Evolutionary conservation across 164 flowering plant species (phyloP), one percentile per base, ranked within the genome.

Genomic region (Protea cynaroides): DNA sequence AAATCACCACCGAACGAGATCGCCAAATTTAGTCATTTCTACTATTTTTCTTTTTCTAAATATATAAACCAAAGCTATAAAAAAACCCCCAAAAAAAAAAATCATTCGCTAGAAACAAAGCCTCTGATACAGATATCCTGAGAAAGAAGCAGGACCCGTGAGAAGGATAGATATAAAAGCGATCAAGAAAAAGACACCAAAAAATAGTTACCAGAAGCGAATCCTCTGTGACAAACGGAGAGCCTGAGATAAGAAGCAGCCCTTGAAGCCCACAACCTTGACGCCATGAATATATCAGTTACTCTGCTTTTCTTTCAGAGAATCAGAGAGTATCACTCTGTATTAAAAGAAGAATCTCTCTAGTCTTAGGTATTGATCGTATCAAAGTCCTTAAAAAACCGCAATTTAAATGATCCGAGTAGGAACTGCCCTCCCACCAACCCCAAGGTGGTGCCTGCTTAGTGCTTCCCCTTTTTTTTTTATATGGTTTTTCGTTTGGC

Each of bases 171-270:
- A 29, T 29, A 29, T 29, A 29, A 29, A 29, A 29, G 34, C 1
- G 8, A 38, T 40, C 7, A 25, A 51, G 5, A 18, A 40, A 15
- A 58, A 50, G 0, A 64, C 11, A 15, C 50, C 8, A 7, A 37
- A 19, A 46, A 25, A 15, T 25, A 43, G 24, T 50, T 80, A 90
- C 94, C 94, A 59, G 94, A 69, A 61, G 97, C 70, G 66, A 83
- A 90, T 1, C 82, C 86, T 82, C 95, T 75, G 73, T 70, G 74
- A 62, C 66, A 65, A 18, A 74, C 76, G 34, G 92, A 84, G 87
- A 88, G 75, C 81, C 77, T 82, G 67, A 90, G 84, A 60, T 80
- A 73, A 11, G 97, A 90, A 69, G 92, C 92, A 66, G 84, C 86
- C 67, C 75, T 83, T 37, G 95, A 85, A 57, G 89, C 92, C 87